These are phyloP conservation scores for Dioscorea zingiberensis DNA, from an alignment of 106 monocot genomes.

Conservation along the genomic window DNA sequence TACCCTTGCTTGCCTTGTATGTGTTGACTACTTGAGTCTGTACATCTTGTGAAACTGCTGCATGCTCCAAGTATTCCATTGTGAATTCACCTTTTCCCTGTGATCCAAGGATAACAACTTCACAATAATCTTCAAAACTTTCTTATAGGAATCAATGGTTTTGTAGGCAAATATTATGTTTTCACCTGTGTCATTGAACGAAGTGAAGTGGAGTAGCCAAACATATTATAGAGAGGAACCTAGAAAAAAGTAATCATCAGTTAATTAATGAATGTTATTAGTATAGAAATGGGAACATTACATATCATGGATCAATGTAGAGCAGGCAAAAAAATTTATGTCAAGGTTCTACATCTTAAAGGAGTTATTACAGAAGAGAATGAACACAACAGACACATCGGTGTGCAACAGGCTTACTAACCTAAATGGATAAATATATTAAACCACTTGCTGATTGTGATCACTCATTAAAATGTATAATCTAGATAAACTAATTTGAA, in stretches of 20 bases:
- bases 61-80: slow-evolving; percentile 94
- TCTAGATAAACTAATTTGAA: neutral
- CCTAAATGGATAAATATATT: no score
- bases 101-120: neutral
- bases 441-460: no score
- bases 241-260: slow-evolving; percentile 18
- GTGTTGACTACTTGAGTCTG: slow-evolving; percentile 76
- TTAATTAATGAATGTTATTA: no score
- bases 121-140: no score
- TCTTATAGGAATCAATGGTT: neutral
- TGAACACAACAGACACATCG: no score
- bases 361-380: no score
- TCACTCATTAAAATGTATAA: no score
- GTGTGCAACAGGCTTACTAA: no score
- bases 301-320: no score
- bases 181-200: slow-evolving; percentile 98
- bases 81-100: slow-evolving; percentile 99
- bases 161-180: neutral
- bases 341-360: no score
- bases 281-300: no score
- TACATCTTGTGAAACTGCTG: slow-evolving; percentile 77
- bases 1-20: slow-evolving; percentile 58
- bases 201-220: slow-evolving; percentile 89
- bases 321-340: neutral
- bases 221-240: slow-evolving; percentile 99